These are phyloP conservation scores for Zelonia costaricensis DNA, from an alignment of 208 protist species.

Conservation along the genomic window DNA sequence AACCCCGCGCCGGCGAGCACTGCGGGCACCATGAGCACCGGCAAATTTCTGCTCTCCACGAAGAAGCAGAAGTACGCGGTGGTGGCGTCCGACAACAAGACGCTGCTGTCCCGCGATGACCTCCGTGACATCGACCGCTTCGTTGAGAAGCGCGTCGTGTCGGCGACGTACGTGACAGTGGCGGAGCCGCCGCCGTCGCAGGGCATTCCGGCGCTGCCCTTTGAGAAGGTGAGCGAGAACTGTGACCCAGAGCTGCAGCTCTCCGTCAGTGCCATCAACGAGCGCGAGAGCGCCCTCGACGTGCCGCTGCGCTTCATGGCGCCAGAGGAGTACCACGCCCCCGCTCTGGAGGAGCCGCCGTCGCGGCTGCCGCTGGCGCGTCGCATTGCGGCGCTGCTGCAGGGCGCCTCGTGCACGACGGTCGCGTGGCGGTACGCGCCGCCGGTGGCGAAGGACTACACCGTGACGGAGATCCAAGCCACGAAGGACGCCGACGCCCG, in stretches of 20 bases:
- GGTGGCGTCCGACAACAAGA: conserved; percentile 40
- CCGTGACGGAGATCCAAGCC: conserved; percentile 40
- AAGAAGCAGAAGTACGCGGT: conserved; percentile 62
- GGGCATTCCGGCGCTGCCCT: conserved; percentile 66
- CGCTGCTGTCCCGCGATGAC: conserved; percentile 51
- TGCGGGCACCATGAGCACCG: conserved; percentile 26
- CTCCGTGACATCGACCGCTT: conserved; percentile 59
- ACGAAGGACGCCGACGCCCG: conserved; percentile 68
- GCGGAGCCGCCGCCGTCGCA: conserved; percentile 32
- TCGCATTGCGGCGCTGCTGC: conserved; percentile 70
- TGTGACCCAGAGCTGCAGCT: conserved; percentile 61
- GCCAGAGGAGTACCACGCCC: conserved; percentile 72
- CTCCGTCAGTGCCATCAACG: conserved; percentile 42
- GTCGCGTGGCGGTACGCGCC: conserved; percentile 39
- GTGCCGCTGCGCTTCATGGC: conserved; percentile 76
- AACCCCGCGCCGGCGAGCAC: too few species aligned
- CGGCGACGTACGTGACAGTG: conserved; percentile 23
- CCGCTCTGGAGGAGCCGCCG: conserved; percentile 69
- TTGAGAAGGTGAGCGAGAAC: conserved; percentile 39
- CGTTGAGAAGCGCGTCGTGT: conserved; percentile 45
- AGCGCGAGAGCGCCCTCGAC: conserved; percentile 70
- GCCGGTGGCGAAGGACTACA: conserved; percentile 12
- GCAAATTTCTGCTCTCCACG: conserved; percentile 42
- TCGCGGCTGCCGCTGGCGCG: conserved; percentile 55
- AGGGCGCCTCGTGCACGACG: conserved; percentile 60